Evolutionary conservation across 345 rosid species (phyloP).

Genomic region (Kandelia obovata): DNA sequence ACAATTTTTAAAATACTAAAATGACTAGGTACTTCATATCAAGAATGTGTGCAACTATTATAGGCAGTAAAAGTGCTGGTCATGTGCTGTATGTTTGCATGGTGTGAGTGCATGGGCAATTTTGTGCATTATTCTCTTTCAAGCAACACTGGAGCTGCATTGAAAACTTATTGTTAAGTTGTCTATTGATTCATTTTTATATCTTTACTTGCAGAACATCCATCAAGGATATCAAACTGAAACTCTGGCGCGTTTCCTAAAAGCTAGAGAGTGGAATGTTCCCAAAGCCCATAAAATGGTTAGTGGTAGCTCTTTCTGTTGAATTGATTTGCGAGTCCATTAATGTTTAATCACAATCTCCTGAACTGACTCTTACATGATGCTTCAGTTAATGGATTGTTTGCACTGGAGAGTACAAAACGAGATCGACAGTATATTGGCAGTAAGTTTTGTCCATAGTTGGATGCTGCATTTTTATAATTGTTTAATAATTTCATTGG

Average conservation of each 20-base stretch:
- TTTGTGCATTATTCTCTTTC: background rate
- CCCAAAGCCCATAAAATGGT: constrained; percentile 90
- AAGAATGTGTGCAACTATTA: too few species aligned
- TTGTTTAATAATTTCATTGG: background rate
- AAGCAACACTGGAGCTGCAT: background rate
- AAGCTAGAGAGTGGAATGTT: constrained; percentile 92
- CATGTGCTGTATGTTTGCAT: too few species aligned
- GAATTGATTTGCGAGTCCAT: background rate
- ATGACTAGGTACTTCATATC: too few species aligned
- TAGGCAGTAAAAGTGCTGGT: too few species aligned
- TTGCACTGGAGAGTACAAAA: constrained; percentile 85
- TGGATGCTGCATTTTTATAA: background rate
- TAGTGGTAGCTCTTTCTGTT: constrained; percentile 14
- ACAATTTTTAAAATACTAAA: too few species aligned
- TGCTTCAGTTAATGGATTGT: constrained; percentile 75
- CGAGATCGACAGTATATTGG: constrained; percentile 69
- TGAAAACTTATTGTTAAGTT: background rate
- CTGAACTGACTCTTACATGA: constrained; percentile 10
- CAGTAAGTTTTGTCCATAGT: constrained; percentile 43
- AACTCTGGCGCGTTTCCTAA: constrained; percentile 71
- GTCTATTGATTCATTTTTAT: background rate
- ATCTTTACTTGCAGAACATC: constrained; percentile 54
- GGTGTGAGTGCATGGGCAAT: background rate
- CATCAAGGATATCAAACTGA: constrained; percentile 83
- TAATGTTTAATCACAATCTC: constrained; percentile 14